phyloP scores from a whole-genome alignment of 1,139 yeast genomes.

The Taiozyma sp. region DNA sequence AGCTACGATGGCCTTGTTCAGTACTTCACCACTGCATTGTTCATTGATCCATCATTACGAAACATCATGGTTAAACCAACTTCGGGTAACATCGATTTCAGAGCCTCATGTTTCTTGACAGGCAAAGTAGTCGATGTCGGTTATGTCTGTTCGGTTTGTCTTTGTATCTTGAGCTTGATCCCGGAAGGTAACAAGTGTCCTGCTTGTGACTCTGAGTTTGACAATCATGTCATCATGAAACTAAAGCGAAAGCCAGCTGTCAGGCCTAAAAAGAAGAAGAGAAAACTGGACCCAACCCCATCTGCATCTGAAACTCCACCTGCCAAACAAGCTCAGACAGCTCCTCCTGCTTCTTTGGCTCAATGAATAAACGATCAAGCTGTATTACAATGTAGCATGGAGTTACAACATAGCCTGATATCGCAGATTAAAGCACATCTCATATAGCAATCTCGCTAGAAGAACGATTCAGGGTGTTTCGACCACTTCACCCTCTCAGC shows the following conservation, averaged over 20 bases:
- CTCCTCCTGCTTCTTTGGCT: neutral
- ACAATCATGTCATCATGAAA: constrained; percentile 51
- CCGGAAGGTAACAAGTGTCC: constrained; percentile 56
- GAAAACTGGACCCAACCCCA: constrained; percentile 19
- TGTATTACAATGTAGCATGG: neutral
- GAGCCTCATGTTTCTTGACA: constrained; percentile 92
- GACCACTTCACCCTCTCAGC: too few species aligned
- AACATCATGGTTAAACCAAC: constrained; percentile 77
- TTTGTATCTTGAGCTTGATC: constrained; percentile 61
- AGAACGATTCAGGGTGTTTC: too few species aligned
- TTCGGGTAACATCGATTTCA: constrained; percentile 81
- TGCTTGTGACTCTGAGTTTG: constrained; percentile 62
- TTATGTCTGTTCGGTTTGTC: constrained; percentile 91
- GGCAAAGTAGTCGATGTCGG: constrained; percentile 90
- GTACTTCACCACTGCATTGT: constrained; percentile 59
- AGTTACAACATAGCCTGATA: neutral
- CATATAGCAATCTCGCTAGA: too few species aligned
- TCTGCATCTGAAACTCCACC: neutral
- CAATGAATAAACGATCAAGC: neutral
- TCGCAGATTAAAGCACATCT: too few species aligned
- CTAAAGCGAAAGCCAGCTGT: constrained; percentile 54
- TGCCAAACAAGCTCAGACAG: neutral
- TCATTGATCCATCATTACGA: constrained; percentile 80
- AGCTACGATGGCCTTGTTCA: constrained; percentile 79
- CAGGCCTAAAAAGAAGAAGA: constrained; percentile 36